Base-by-base conservation (phyloP, 495 filamentous ascomycete genomes). In the Penicillium coprophilum region DNA sequence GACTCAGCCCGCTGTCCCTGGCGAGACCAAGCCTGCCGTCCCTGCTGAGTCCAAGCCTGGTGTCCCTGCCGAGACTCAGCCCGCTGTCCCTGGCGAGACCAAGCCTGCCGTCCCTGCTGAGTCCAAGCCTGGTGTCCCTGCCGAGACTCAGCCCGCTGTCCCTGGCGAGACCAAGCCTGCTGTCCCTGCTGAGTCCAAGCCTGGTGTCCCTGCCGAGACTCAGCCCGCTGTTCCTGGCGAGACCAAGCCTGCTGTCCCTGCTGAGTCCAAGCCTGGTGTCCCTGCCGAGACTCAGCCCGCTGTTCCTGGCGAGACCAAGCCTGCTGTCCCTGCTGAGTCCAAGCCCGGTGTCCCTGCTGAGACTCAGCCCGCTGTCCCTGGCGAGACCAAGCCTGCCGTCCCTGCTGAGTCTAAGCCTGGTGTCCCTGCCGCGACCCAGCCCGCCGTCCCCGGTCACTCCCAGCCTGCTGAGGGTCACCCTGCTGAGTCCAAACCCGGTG, bases 61-160 rank as follows among this genome's bases (percentile, higher is more conserved):
- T 54, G 47, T 44, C 32, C 46, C 58, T 38, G 53, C 46, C 55
- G 54, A 55, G 46, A n/a, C 57, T 28, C 15, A 55, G 46, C 51
- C 57, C 55, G 53, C 46, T 53, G 38, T 52, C 36, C 50, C 56
- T 49, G 34, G 39, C 17, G 40, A 7, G 28, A 13, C 48, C 11
- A 10, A 38, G n/a, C 32, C 48, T 12, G 49, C 21, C 12, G 24
- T 27, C 36, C 34, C 56, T 13, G 31, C 20, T 31, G n/a, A n/a
- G n/a, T n/a, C n/a, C n/a, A n/a, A n/a, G n/a, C n/a, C n/a, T n/a
- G n/a, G n/a, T n/a, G 52, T 45, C 17, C 39, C 55, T 6, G 43
- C 19, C 30, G 27, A 30, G 11, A 32, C 30, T 30, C 10, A 53
- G 20, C 24, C 24, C 24, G 24, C 24, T 27, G n/a, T 17, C 15